Conservation (phyloP, 192 early-diverging fungal species). For the Dissophora globulifera region DNA sequence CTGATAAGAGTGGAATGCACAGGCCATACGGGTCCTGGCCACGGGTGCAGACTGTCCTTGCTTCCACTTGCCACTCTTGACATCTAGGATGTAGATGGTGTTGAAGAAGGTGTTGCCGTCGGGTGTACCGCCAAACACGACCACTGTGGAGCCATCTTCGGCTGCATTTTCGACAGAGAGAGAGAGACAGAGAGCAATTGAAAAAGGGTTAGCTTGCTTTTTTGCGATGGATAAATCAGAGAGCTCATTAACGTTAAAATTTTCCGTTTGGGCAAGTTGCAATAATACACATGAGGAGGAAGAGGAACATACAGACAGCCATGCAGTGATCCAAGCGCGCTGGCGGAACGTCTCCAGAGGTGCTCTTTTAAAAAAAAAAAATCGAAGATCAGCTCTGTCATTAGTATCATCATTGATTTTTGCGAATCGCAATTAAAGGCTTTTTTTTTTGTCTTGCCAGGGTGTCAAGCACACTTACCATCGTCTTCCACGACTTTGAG, state of each 20-base stretch:
- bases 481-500: conserved; percentile 24
- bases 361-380: conserved; percentile 18
- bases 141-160: conserved; percentile 36
- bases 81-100: conserved; percentile 40
- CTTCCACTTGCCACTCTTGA: conserved; percentile 36
- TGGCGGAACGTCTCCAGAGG: conserved; percentile 29
- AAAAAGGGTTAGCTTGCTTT: too few species aligned
- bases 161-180: conserved; percentile 11
- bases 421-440: not conserved
- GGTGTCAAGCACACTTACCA: conserved; percentile 35
- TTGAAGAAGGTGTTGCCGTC: conserved; percentile 19
- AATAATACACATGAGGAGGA: too few species aligned
- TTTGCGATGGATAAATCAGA: too few species aligned
- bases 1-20: conserved; percentile 29
- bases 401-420: too few species aligned
- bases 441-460: not conserved
- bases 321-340: conserved; percentile 49
- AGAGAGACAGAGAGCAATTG: not conserved
- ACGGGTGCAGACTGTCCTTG: conserved; percentile 15
- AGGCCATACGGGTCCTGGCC: conserved; percentile 33
- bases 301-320: conserved; percentile 32
- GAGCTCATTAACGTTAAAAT: too few species aligned
- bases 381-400: not conserved
- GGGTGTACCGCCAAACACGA: conserved; percentile 30
- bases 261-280: too few species aligned